Evolutionary conservation across 495 filamentous ascomycete species (phyloP), one percentile per base, ranked within the genome.

Genomic region (Lepidopterella palustris): DNA sequence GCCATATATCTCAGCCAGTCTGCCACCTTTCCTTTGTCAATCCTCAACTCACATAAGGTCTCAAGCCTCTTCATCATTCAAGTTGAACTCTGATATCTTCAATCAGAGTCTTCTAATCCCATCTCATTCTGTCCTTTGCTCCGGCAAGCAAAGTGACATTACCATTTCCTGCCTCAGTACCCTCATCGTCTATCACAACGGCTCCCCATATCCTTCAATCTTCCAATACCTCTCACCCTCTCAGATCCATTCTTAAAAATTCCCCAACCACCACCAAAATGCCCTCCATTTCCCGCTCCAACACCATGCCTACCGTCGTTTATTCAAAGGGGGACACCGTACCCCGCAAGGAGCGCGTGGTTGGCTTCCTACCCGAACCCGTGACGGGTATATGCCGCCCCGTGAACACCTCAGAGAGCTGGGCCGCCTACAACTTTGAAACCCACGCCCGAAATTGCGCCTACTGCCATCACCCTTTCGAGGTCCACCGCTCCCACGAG

Each of bases 351-450:
- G 60, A 67, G 28, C 53, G 61, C n/a, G 49, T 40, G 45, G 66
- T 65, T 15, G 59, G 55, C 51, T 68, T 68, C 54, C 45, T 56
- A 9, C 53, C 49, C 26, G 65, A 63, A 32, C 70, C 66, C 32
- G 68, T 72, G 39, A 67, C 62, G 35, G 49, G 48, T 24, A 53
- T 70, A 40, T 65, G 65, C 2, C 64, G 71, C 21, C 67, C 70
- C 2, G 54, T 71, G 32, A 67, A 60, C 47, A 49, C 18, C 13
- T 49, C 52, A 27, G 72, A 75, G 59, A 58, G 59, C 58, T 72
- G 72, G 72, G 68, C 70, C 0, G 48, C 72, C 24, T 72, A 75
- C 62, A 31, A 70, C 55, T 73, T 73, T 50, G 72, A 75, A 53
- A 56, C 52, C 24, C 72, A 75, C 54, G 70, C 70, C 18, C 65